These are phyloP conservation scores for Chaetomium olivaceum DNA, from an alignment of 2,329 filamentous ascomycete species.

Conservation along the genomic window DNA sequence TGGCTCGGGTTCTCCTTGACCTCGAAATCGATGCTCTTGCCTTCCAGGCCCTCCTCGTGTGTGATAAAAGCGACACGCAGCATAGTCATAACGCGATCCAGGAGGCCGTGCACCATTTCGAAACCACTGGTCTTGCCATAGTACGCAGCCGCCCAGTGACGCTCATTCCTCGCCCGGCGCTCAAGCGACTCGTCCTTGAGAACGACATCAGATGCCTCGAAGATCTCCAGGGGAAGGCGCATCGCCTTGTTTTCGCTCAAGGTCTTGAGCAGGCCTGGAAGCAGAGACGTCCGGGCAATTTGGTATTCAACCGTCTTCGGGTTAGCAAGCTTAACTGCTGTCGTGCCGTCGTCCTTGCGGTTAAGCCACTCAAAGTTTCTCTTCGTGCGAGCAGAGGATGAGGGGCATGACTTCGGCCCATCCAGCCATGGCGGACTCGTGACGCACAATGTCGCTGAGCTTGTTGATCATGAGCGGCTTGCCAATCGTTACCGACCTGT, in stretches of 20 bases:
- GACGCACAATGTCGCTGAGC: conserved; percentile 84
- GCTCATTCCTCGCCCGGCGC: conserved; percentile 82
- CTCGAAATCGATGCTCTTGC: conserved; percentile 54
- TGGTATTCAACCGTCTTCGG: conserved; percentile 94
- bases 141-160: conserved; percentile 94
- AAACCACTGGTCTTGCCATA: conserved; percentile 95
- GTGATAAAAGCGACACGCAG: conserved; percentile 79
- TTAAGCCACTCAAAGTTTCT: conserved; percentile 98
- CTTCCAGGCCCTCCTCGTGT: conserved; percentile 66
- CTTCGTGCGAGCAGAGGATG: conserved; percentile 94
- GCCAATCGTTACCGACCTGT: conserved; percentile 81
- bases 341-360: conserved; percentile 80
- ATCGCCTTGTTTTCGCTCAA: conserved; percentile 92
- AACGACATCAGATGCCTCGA: conserved; percentile 86
- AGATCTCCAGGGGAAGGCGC: conserved; percentile 84
- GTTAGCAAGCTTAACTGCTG: conserved; percentile 82
- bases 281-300: conserved; percentile 81
- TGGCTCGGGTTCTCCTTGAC: conserved; percentile 56
- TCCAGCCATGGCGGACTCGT: conserved; percentile 88
- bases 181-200: conserved; percentile 83
- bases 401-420: conserved; percentile 97
- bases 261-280: conserved; percentile 89
- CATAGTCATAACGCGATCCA: conserved; percentile 93
- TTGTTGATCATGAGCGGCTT: conserved; percentile 92
- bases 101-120: conserved; percentile 89